A percentile compares a stretch with the other conserved stretches of the same genome.
phyloP scores from a whole-genome alignment of 106 monocot species.

The Acanthochlamys bracteata region DNA sequence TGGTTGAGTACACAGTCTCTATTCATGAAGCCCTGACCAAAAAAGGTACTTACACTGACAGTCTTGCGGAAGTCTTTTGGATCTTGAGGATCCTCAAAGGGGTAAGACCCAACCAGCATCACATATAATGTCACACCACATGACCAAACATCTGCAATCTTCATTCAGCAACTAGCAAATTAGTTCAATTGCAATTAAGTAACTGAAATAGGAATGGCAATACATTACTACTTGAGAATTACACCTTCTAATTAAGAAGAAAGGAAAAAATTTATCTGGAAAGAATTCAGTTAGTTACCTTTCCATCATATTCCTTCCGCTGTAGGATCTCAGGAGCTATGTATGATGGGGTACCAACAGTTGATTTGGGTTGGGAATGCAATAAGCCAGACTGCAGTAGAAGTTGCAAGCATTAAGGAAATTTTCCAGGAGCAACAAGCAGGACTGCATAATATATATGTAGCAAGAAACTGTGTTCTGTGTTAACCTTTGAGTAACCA shows the following conservation, averaged over 20 bases:
- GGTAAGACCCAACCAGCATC: conserved; percentile 94
- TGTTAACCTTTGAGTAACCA: conserved; percentile 81
- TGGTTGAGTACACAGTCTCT: not conserved
- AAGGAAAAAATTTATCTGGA: not conserved
- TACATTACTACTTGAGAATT: not conserved
- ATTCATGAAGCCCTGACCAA: not conserved
- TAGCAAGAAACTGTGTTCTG: not conserved
- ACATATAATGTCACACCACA: conserved; percentile 94
- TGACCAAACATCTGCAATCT: conserved; percentile 99
- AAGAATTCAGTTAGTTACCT: conserved; percentile 27
- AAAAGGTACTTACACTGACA: conserved; percentile 45
- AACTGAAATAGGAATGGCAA: not conserved
- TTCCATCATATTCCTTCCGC: conserved; percentile 79
- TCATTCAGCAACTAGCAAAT: not conserved
- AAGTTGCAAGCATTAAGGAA: not conserved
- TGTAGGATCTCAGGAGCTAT: conserved; percentile 86
- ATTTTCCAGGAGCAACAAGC: not conserved
- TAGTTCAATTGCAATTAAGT: not conserved
- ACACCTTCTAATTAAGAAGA: not conserved
- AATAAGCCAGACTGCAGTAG: conserved; percentile 58
- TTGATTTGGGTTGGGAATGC: conserved; percentile 90
- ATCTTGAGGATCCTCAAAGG: conserved; percentile 89
- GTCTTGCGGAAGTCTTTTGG: conserved; percentile 80
- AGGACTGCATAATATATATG: not conserved
- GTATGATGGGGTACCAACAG: conserved; percentile 92